Evolutionary conservation across 805 yeast genomes (phyloP).

Genomic region (Yamadazyma kitorensis): DNA sequence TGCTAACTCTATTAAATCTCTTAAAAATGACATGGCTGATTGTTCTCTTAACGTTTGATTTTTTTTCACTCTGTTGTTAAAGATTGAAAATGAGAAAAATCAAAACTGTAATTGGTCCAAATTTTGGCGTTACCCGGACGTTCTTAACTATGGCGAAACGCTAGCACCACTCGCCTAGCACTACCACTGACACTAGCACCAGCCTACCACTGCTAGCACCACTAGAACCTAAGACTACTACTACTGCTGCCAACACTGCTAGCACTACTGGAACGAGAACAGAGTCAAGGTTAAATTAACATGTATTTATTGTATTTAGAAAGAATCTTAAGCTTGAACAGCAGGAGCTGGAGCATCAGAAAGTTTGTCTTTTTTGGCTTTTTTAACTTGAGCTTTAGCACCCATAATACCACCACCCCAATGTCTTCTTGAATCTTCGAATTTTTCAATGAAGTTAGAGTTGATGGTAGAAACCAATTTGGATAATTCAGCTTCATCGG

Average conservation of each 20-base stretch:
- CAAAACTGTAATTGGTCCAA: slow-evolving; percentile 23
- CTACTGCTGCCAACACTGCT: too few species aligned
- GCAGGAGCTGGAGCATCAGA: slow-evolving; percentile 25
- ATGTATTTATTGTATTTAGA: too few species aligned
- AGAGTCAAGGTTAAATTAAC: too few species aligned
- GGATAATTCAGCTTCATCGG: slow-evolving; percentile 93
- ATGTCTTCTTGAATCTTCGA: slow-evolving; percentile 95
- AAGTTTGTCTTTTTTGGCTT: slow-evolving; percentile 70
- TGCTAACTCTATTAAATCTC: slow-evolving; percentile 76
- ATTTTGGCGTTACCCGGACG: slow-evolving; percentile 7
- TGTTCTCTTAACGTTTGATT: slow-evolving; percentile 1
- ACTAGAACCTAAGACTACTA: too few species aligned
- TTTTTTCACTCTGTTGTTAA: too few species aligned
- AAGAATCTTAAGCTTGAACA: not conserved
- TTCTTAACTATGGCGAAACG: too few species aligned
- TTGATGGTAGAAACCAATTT: slow-evolving; percentile 89
- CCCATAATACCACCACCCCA: slow-evolving; percentile 99
- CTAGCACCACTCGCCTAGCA: too few species aligned
- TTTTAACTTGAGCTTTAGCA: slow-evolving; percentile 85
- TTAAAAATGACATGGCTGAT: slow-evolving; percentile 46
- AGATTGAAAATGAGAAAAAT: slow-evolving; percentile 23
- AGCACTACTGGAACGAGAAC: too few species aligned
- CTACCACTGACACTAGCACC: too few species aligned
- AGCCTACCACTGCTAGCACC: too few species aligned
- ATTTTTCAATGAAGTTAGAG: slow-evolving; percentile 89